Percentiles rank a stretch among this genome's conserved stretches.
phyloP scores from a whole-genome alignment of 108 stramenopile species.

The Pseudonitzschia multiseries region DNA sequence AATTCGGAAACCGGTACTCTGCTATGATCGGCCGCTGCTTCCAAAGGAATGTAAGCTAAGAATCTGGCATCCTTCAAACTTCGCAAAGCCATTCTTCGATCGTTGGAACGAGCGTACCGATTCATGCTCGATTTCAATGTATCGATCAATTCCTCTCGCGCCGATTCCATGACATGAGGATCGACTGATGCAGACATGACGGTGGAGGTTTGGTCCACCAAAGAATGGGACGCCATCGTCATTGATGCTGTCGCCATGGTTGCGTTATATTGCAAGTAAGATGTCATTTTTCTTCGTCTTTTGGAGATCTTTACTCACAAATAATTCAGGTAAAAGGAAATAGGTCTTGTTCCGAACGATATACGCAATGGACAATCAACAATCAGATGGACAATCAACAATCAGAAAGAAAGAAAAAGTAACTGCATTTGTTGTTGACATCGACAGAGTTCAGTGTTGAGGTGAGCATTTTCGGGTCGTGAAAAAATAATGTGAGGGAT shows the following conservation, averaged over 20 bases:
- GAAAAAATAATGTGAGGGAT: neutral
- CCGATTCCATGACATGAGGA: constrained; percentile 1
- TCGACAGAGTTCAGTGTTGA: no score
- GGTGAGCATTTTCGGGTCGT: neutral
- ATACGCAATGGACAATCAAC: neutral
- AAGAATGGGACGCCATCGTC: constrained; percentile 19
- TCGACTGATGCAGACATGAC: neutral
- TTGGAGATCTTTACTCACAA: neutral
- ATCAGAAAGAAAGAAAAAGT: no score
- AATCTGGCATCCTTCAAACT: constrained; percentile 38
- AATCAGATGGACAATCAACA: no score
- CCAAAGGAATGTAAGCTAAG: constrained; percentile 39
- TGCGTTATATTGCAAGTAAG: constrained; percentile 4
- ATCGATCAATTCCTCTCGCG: constrained; percentile 29
- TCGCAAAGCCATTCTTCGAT: constrained; percentile 50
- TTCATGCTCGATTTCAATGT: constrained; percentile 34
- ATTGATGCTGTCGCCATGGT: constrained; percentile 23
- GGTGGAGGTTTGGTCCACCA: neutral
- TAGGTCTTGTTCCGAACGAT: neutral
- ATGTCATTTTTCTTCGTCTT: neutral
- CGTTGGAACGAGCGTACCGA: constrained; percentile 47
- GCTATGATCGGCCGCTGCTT: constrained; percentile 6
- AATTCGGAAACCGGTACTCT: constrained; percentile 44
- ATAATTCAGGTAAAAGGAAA: neutral
- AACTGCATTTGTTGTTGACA: no score